These are phyloP conservation scores for Porpolomopsis calyptriformis DNA, from an alignment of 768 basidiomycete species.

Conservation along the genomic window DNA sequence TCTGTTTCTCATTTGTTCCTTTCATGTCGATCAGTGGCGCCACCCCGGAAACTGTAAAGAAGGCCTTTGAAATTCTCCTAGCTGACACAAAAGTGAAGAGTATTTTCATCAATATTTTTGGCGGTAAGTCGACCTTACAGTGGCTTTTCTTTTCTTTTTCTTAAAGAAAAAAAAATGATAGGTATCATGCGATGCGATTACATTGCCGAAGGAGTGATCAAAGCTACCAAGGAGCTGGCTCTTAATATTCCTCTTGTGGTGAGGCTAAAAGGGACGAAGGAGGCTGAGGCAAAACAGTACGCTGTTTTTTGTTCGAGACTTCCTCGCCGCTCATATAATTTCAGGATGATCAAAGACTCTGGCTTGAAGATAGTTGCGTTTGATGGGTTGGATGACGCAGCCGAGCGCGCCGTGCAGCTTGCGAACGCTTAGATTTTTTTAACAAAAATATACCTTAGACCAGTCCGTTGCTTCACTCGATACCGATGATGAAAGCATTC, in stretches of 20 bases:
- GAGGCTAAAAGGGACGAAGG: constrained; percentile 94
- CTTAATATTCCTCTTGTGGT: constrained; percentile 85
- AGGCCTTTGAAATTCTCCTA: constrained; percentile 93
- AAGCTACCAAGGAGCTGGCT: constrained; percentile 85
- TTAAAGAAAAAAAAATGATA: constrained; percentile 14
- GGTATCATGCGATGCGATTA: constrained; percentile 99
- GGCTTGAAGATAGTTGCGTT: constrained; percentile 90
- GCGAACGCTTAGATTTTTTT: constrained; percentile 32
- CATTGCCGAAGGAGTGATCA: constrained; percentile 97
- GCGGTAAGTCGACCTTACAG: constrained; percentile 37
- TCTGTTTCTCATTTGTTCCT: neutral
- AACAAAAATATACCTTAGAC: constrained; percentile 10
- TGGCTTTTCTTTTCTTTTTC: neutral
- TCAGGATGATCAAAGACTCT: constrained; percentile 85
- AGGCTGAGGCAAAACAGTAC: constrained; percentile 88
- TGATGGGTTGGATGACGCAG: constrained; percentile 89
- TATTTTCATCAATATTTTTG: constrained; percentile 98
- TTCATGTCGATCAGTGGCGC: constrained; percentile 53
- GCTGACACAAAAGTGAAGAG: constrained; percentile 89
- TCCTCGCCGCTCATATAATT: constrained; percentile 11
- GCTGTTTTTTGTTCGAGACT: too few species aligned
- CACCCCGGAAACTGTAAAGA: constrained; percentile 99
- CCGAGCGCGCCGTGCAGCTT: constrained; percentile 65
- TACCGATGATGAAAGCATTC: neutral
- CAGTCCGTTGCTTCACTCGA: neutral